Base-by-base conservation (phyloP, 257 asterid species). In the Solanum tacnaense region DNA sequence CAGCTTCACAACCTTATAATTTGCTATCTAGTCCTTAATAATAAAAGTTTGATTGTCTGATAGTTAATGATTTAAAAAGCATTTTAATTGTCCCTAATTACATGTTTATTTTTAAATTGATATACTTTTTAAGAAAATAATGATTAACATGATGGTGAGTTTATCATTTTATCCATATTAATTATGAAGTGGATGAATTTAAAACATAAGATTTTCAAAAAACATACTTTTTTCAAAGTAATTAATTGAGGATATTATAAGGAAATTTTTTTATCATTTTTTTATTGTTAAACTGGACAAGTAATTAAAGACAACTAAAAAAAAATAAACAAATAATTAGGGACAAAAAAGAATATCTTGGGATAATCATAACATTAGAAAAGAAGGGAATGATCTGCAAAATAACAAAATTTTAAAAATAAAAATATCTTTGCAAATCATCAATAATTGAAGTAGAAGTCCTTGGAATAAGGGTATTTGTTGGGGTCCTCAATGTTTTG, bases 401-500 rank as follows among this genome's bases (percentile, higher is more conserved):
- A 62, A 62, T 58, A 58, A 58, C 8, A 7, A 58, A 58, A 16
- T 6, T 52, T 52, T 75, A 1, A 62, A 62, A 62, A 62, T 52
- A 62, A 62, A 23, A 23, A 62, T 46, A 27, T 46, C 68, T 5
- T 27, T 27, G 85, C 68, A 81, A 29, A 81, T 46, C 85, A 81
- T 29, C 85, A 81, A 46, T 81, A 25, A 81, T 81, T 81, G 68
- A 81, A 46, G 20, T 36, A 46, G 25, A 81, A 46, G 85, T 16
- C 41, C 85, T 46, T 46, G 70, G 68, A 81, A 81, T 81, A 46
- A 81, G 3, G 41, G 29, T 31, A 81, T 81, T 38, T 81, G 13
- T 46, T 46, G 85, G 85, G 85, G 85, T 81, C 85, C 70, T 46
- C 85, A 81, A 16, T 81, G 85, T 81, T 81, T 81, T 81, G 41